A percentile compares a stretch with the other conserved stretches of the same genome.
Evolutionary conservation across 2,329 filamentous ascomycete genomes (phyloP).

Genomic region (Fusarium sp.): DNA sequence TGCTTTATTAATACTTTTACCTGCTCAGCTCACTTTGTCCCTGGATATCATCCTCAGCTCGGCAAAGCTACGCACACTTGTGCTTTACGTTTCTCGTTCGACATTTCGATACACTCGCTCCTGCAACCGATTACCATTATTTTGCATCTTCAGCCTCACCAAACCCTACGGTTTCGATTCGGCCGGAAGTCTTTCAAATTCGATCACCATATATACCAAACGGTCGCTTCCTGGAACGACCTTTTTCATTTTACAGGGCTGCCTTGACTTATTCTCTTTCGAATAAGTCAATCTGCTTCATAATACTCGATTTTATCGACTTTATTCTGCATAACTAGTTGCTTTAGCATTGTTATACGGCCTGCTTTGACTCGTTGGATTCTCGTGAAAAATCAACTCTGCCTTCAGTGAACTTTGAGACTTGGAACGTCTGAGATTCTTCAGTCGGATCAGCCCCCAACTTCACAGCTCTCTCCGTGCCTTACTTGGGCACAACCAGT

Average conservation of each 20-base stretch:
- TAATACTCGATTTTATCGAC: slow-evolving; percentile 37
- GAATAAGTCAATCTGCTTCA: slow-evolving; percentile 35
- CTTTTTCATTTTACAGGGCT: slow-evolving; percentile 25
- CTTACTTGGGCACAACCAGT: slow-evolving; percentile 61
- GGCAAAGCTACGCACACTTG: slow-evolving; percentile 21
- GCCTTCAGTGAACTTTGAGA: slow-evolving; percentile 22
- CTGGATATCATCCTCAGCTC: slow-evolving; percentile 29
- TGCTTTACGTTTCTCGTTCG: slow-evolving; percentile 44
- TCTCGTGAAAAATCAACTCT: slow-evolving; percentile 13
- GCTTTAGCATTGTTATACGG: slow-evolving; percentile 30
- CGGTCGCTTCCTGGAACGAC: slow-evolving; percentile 40
- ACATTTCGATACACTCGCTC: slow-evolving; percentile 42
- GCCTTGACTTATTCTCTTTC: slow-evolving; percentile 22
- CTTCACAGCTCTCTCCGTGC: slow-evolving; percentile 35
- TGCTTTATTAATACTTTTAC: slow-evolving; percentile 46
- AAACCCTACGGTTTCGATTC: slow-evolving; percentile 33
- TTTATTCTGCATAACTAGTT: slow-evolving; percentile 37
- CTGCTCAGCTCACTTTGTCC: slow-evolving; percentile 30
- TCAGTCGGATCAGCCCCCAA: slow-evolving; percentile 17
- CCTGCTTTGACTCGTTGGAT: slow-evolving; percentile 11
- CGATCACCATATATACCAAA: slow-evolving; percentile 41
- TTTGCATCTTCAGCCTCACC: slow-evolving; percentile 32
- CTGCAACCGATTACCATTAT: slow-evolving; percentile 30
- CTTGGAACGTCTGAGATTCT: slow-evolving; percentile 11
- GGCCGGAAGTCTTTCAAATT: slow-evolving; percentile 39